These are phyloP conservation scores for Hymenoscyphus linearis DNA, from an alignment of 2,329 filamentous ascomycete genomes.

Conservation along the genomic window DNA sequence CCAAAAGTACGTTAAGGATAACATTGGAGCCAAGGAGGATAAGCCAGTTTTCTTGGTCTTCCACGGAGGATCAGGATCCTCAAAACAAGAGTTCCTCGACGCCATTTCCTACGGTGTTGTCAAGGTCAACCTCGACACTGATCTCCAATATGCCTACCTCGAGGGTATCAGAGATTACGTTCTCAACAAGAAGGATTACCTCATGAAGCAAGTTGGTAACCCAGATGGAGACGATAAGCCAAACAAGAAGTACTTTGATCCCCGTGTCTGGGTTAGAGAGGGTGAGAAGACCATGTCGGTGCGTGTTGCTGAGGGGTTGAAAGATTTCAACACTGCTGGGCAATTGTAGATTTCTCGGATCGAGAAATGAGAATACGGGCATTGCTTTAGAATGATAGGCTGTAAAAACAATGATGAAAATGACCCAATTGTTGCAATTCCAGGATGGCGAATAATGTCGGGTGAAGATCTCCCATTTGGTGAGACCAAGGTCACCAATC, in stretches of 20 bases:
- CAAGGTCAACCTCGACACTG: conserved; percentile 99
- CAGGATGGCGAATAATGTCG: not conserved
- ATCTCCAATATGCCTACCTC: conserved; percentile 94
- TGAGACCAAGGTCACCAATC: no score
- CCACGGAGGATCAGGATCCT: conserved; percentile 92
- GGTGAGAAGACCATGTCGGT: conserved; percentile 94
- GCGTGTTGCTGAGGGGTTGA: conserved; percentile 74
- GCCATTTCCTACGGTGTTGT: conserved; percentile 92
- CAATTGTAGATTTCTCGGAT: conserved; percentile 55
- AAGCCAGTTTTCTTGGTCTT: conserved; percentile 99
- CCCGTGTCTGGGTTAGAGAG: conserved; percentile 79
- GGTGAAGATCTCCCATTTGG: not conserved
- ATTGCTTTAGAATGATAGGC: not conserved
- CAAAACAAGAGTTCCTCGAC: conserved; percentile 82
- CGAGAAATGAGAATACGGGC: not conserved
- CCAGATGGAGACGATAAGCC: conserved; percentile 95
- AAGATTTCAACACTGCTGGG: conserved; percentile 84
- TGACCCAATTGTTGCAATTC: not conserved
- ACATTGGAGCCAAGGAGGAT: conserved; percentile 63
- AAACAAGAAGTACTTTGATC: conserved; percentile 68
- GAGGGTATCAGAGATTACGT: conserved; percentile 92
- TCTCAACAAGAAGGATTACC: conserved; percentile 90
- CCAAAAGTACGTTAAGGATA: conserved; percentile 83
- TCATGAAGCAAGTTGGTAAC: conserved; percentile 83
- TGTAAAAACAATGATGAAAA: conserved; percentile 10